These are phyloP conservation scores for Blastocystis sp. DNA, from an alignment of 352 stramenopile genomes.

Conservation along the genomic window DNA sequence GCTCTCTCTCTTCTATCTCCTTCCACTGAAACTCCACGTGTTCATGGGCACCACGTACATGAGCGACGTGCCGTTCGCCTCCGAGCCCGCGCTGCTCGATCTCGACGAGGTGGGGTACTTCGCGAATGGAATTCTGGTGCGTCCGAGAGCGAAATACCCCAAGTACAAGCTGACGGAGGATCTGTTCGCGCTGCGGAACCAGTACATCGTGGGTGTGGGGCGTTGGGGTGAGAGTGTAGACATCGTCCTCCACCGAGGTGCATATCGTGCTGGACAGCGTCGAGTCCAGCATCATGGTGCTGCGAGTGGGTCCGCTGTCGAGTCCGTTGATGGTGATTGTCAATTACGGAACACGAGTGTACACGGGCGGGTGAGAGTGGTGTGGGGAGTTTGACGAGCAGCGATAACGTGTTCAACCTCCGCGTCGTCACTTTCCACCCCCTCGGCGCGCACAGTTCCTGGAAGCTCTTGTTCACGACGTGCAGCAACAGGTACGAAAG, in stretches of 20 bases:
- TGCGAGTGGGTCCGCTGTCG: not conserved
- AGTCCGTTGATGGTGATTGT: slow-evolving; percentile 29
- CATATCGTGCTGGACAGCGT: not conserved
- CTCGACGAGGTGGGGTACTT: slow-evolving; percentile 24
- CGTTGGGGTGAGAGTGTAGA: not conserved
- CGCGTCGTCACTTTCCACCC: not conserved
- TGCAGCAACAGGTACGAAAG: slow-evolving; percentile 16
- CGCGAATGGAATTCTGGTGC: not conserved
- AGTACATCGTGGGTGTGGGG: not conserved
- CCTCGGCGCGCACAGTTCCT: not conserved
- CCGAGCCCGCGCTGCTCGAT: not conserved
- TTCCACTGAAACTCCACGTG: slow-evolving; percentile 43
- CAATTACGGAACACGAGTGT: slow-evolving; percentile 19
- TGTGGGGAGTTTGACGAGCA: not conserved
- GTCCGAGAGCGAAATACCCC: slow-evolving; percentile 8
- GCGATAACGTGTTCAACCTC: not conserved
- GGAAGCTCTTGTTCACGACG: slow-evolving; percentile 25
- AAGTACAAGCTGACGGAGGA: slow-evolving; percentile 19
- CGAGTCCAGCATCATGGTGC: not conserved
- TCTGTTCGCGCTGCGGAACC: not conserved
- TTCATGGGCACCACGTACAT: slow-evolving; percentile 66
- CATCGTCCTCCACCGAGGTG: not conserved
- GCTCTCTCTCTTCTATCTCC: slow-evolving; percentile 55
- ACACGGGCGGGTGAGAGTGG: not conserved
- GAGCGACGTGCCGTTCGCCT: slow-evolving; percentile 24